phyloP scores from a whole-genome alignment of 345 rosid genomes.

The Moricandia moricandioides region DNA sequence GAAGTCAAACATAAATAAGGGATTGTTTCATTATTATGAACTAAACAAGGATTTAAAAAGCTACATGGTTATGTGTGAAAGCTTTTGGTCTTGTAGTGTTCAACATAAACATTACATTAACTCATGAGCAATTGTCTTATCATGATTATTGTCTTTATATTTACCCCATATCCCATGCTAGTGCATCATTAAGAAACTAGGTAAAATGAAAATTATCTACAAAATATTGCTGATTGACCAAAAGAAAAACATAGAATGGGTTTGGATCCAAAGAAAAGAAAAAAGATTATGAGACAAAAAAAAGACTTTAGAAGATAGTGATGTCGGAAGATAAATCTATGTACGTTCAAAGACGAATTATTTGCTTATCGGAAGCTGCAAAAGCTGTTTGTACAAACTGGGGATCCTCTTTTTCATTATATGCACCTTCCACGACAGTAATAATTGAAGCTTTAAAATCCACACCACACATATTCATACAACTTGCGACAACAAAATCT shows the following conservation, averaged over 20 bases:
- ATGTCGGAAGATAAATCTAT: conserved; percentile 37
- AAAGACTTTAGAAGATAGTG: conserved; percentile 37
- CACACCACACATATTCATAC: not conserved
- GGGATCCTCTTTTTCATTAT: conserved; percentile 23
- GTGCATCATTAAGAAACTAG: too few species aligned
- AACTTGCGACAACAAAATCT: not conserved
- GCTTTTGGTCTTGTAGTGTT: conserved; percentile 33
- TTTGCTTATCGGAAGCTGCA: conserved; percentile 36
- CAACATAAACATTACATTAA: conserved; percentile 29
- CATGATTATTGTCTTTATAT: conserved; percentile 32
- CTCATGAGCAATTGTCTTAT: conserved; percentile 22
- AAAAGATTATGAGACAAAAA: conserved; percentile 39
- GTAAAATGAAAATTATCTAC: too few species aligned
- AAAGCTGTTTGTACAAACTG: conserved; percentile 36
- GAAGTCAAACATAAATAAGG: not conserved
- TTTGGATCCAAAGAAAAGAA: conserved; percentile 32
- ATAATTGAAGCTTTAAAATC: conserved; percentile 18
- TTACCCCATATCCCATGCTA: conserved; percentile 27
- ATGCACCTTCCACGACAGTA: conserved; percentile 8
- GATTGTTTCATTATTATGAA: too few species aligned
- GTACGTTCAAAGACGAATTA: conserved; percentile 36
- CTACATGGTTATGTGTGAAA: conserved; percentile 27
- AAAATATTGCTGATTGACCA: too few species aligned
- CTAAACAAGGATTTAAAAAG: not conserved
- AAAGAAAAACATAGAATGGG: not conserved